Base-by-base conservation (phyloP, 768 basidiomycete genomes). In the Lactifluus echinatus region DNA sequence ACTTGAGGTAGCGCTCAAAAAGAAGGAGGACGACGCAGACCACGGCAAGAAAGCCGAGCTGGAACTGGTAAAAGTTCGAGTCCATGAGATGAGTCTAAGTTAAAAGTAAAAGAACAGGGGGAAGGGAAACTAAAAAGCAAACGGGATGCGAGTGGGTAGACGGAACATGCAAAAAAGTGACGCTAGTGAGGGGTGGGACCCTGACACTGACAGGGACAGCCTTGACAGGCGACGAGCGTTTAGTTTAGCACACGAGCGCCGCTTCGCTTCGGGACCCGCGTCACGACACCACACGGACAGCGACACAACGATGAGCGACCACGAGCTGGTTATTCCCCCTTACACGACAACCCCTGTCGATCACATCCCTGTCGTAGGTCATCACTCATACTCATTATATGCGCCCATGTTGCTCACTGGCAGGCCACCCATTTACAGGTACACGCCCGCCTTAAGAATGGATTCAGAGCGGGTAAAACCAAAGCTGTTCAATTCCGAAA, bases 401-500 rank as follows among this genome's bases (percentile, higher is more conserved):
- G n/a, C n/a, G n/a, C n/a, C n/a, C n/a, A 10, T 4, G 8, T 21
- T 10, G 3, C 19, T 8, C 19, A 14, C 42, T 26, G n/a, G n/a
- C 43, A 33, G 8, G 8, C 28, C 15, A 23, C 24, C 14, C 8
- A 8, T 24, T 31, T 19, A 2, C 62, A 88, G 86, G 80, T 85
- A 55, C 79, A 80, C 53, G 72, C 73, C 24, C 72, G 74, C 44
- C 72, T 91, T 21, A 73, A 70, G 26, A 71, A 73, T n/a, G 79
- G 78, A 5, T 91, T 89, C 69, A 71, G 70, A 29, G 71, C 80
- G 1, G 86, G 87, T 15, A 89, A 83, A 67, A 78, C 81, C 40
- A 82, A 73, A 65, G 70, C 79, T n/a, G 73, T 91, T 54, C 76
- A 75, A 12, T 89, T 77, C 66, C 77, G 91, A 64, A 90, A 84